Evolutionary conservation across 176 grass and related monocot species (phyloP).

Genomic region (Ensete ventricosum): DNA sequence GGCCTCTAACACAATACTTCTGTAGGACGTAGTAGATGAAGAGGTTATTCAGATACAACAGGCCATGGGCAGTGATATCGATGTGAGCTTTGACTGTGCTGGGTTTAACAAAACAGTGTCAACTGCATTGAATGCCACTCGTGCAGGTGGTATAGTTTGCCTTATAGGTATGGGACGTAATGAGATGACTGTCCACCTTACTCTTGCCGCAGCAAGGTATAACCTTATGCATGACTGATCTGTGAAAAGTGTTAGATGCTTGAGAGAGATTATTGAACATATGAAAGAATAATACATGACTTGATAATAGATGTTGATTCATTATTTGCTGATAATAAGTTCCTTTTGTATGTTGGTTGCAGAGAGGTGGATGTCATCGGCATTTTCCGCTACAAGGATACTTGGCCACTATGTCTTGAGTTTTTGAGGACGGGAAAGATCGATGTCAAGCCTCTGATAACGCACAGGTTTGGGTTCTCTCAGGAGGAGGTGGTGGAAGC

Average conservation of each 20-base stretch:
- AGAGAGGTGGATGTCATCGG: constrained; percentile 90
- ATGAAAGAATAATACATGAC: too few species aligned
- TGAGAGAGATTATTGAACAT: too few species aligned
- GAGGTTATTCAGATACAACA: constrained; percentile 47
- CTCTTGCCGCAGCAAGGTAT: constrained; percentile 55
- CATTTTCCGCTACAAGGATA: constrained; percentile 85
- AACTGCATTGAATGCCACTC: constrained; percentile 65
- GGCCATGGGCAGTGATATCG: constrained; percentile 48
- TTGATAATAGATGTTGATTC: too few species aligned
- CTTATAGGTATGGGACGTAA: constrained; percentile 82
- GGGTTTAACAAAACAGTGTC: constrained; percentile 85
- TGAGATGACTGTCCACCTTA: constrained; percentile 86
- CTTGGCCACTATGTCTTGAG: constrained; percentile 77
- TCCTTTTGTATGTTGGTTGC: not conserved
- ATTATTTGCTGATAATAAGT: too few species aligned
- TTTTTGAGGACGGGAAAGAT: constrained; percentile 61
- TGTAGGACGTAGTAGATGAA: constrained; percentile 32
- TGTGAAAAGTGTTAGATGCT: too few species aligned
- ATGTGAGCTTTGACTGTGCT: constrained; percentile 79
- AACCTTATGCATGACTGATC: too few species aligned
- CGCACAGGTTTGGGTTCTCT: constrained; percentile 75
- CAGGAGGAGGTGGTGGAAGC: constrained; percentile 75
- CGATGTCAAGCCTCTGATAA: constrained; percentile 81
- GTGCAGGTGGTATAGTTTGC: constrained; percentile 62
- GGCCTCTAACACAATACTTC: not conserved